These are phyloP conservation scores for Gracilaria gracilis DNA, from an alignment of 23 red algal species.

Conservation along the genomic window DNA sequence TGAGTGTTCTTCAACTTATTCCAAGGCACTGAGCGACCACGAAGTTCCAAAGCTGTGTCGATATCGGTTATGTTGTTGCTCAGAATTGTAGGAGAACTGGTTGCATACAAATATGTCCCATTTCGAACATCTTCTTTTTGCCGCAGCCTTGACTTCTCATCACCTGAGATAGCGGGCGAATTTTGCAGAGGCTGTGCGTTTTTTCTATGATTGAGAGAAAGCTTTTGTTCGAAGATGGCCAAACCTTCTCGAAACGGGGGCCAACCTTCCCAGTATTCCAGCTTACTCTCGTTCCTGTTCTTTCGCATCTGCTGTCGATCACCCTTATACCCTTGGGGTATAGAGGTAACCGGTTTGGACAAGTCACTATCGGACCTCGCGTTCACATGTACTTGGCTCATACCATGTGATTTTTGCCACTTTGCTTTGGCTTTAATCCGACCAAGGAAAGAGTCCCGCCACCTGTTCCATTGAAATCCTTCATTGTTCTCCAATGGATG, in stretches of 20 bases:
- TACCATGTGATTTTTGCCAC: slow-evolving; percentile 63
- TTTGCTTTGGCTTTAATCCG: slow-evolving; percentile 38
- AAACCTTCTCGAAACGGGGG: slow-evolving; percentile 56
- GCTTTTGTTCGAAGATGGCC: slow-evolving; percentile 46
- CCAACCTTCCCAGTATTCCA: slow-evolving; percentile 49
- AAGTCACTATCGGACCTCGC: neutral
- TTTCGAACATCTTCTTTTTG: neutral
- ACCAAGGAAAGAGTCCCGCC: slow-evolving; percentile 46
- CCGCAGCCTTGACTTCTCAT: neutral
- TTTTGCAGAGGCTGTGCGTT: neutral
- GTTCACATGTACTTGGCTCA: slow-evolving; percentile 31
- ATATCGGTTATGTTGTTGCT: neutral
- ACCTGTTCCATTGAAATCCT: slow-evolving; percentile 41
- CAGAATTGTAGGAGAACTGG: neutral
- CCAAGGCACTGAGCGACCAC: neutral
- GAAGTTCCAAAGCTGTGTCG: neutral
- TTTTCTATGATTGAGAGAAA: neutral
- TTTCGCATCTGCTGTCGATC: too few relatives aligned
- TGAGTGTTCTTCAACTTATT: neutral
- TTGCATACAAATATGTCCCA: neutral
- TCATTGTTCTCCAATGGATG: neutral
- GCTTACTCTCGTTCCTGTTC: neutral
- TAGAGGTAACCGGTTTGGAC: neutral
- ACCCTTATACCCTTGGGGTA: neutral
- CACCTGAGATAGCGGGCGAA: too few relatives aligned